These are phyloP conservation scores for Clitopilus hobsonii DNA, from an alignment of 768 basidiomycete species.

Conservation along the genomic window DNA sequence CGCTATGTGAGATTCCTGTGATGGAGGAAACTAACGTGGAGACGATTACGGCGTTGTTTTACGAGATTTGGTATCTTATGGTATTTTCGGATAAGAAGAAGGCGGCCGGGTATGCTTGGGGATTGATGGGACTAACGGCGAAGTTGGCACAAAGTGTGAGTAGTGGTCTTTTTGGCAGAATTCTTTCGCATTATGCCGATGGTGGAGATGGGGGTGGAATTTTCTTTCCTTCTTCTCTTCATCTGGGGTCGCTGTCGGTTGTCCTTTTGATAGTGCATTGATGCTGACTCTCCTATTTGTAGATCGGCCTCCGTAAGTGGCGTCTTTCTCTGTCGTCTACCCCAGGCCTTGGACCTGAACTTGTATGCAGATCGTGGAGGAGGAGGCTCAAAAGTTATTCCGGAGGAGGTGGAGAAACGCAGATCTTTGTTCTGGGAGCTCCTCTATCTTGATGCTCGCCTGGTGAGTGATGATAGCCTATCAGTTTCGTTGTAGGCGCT, in stretches of 20 bases:
- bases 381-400: conserved; percentile 60
- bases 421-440: conserved; percentile 70
- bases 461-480: conserved; percentile 34
- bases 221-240: conserved; percentile 1
- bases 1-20: conserved; percentile 56
- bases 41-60: conserved; percentile 55
- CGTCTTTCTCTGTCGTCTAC: conserved; percentile 5
- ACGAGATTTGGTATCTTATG: conserved; percentile 61
- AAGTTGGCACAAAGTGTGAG: conserved; percentile 63
- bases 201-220: no score
- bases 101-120: conserved; percentile 55
- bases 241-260: conserved; percentile 30
- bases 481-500: conserved; percentile 4
- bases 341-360: neutral
- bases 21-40: conserved; percentile 69
- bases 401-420: conserved; percentile 66
- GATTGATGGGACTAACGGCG: conserved; percentile 50
- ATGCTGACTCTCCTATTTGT: conserved; percentile 2
- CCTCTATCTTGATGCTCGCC: conserved; percentile 58
- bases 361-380: conserved; percentile 53
- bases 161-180: conserved; percentile 11
- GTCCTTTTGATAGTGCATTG: conserved; percentile 46
- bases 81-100: conserved; percentile 70
- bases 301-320: conserved; percentile 12
- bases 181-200: no score